These are phyloP conservation scores for Penicillium olsonii DNA, from an alignment of 2,329 filamentous ascomycete species.

Conservation along the genomic window DNA sequence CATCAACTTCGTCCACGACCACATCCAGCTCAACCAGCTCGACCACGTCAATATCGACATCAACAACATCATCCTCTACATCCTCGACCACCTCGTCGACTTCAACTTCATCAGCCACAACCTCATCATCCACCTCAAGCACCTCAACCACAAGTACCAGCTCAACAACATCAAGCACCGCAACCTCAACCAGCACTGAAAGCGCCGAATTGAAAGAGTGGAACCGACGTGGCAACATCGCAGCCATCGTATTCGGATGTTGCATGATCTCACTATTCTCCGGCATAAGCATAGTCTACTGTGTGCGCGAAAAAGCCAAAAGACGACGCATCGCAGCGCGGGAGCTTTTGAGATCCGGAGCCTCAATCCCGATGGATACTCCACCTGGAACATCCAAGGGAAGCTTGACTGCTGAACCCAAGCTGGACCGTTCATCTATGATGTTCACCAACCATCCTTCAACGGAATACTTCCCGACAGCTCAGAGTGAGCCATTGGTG, in stretches of 20 bases:
- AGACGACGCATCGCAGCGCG: slow-evolving; percentile 12
- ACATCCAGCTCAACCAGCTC: slow-evolving; percentile 2
- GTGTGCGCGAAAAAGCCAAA: slow-evolving; percentile 6
- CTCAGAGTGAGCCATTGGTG: background rate
- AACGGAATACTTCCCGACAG: background rate
- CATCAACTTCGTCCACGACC: slow-evolving; percentile 4
- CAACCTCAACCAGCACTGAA: slow-evolving; percentile 8
- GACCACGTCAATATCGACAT: background rate
- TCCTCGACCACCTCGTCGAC: background rate
- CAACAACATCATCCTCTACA: background rate
- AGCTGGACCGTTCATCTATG: slow-evolving; percentile 6
- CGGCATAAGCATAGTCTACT: slow-evolving; percentile 8
- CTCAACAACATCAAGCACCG: slow-evolving; percentile 1
- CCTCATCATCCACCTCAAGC: slow-evolving; percentile 2
- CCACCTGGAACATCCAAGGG: background rate
- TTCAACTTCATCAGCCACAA: background rate
- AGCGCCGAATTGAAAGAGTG: slow-evolving; percentile 4
- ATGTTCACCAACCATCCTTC: slow-evolving; percentile 11
- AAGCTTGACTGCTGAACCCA: background rate
- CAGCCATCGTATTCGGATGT: slow-evolving; percentile 9
- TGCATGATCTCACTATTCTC: slow-evolving; percentile 15
- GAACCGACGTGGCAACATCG: slow-evolving; percentile 16
- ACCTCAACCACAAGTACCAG: slow-evolving; percentile 5
- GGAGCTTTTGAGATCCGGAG: background rate
- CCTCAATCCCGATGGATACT: background rate